Base-by-base conservation (phyloP, 768 basidiomycete genomes). In the Mycena epipterygia region DNA sequence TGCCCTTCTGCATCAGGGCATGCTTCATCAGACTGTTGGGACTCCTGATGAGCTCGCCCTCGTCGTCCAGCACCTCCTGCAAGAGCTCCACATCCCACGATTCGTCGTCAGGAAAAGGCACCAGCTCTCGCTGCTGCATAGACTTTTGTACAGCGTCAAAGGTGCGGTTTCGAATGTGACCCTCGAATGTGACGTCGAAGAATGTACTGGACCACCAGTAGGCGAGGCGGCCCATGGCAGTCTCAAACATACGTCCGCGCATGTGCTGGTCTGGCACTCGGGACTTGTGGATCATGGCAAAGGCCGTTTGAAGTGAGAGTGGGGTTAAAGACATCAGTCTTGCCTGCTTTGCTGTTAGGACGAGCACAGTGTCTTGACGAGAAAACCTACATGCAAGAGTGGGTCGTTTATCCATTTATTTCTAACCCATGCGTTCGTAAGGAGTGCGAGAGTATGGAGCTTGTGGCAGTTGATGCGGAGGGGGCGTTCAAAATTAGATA, bases 1-100 rank as follows among this genome's bases (percentile, higher is more conserved):
- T 93, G 9, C 97, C 98, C 68, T 82, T 85, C 63, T 87, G 88
- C 87, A 93, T 91, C 23, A 98, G 82, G 0, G 91, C 93, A 77
- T 97, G 95, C 78, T 98, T 98, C 94, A 97, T 96, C 42, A 98
- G 85, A 72, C 95, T 96, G 77, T 97, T 96, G 17, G 87, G 84
- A 58, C 90, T 91, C 52, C 91, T 86, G 32, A 98, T 89, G 3
- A 84, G 76, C 79, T 97, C 97, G 41, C 86, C 85, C 13, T 89
- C 90, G 30, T 88, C 81, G 44, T 76, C 67, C 21, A 77, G 71
- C 32, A 74, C 69, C 41, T 86, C 84, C 67, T 88, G 81, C 16
- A 89, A 80, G 32, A 81, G 79, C 70, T 89, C 84, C 32, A 83
- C 73, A 58, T 86, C 83, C 32, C 84, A 74, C 5, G 73, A 25